phyloP scores from a whole-genome alignment of 1,139 yeast genomes.

The Yamadazyma triangularis region DNA sequence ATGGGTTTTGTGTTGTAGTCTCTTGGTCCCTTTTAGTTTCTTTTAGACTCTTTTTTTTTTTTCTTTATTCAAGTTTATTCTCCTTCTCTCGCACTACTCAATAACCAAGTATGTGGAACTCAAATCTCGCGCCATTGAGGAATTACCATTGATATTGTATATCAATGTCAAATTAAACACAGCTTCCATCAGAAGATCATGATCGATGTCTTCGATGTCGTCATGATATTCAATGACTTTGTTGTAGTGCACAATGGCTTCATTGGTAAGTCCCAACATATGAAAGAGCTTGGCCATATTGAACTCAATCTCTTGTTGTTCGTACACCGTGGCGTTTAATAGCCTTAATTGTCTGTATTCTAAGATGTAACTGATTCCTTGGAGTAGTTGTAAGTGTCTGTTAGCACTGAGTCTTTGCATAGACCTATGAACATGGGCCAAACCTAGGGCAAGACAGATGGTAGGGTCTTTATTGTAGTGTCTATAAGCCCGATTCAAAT shows the following conservation, averaged over 20 bases:
- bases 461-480: conserved; percentile 71
- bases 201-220: conserved; percentile 25
- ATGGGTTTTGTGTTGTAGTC: no score
- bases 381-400: conserved; percentile 81
- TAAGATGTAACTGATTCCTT: conserved; percentile 73
- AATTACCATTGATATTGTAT: conserved; percentile 72
- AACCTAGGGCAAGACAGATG: conserved; percentile 67
- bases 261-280: conserved; percentile 65
- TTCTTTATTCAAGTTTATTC: no score
- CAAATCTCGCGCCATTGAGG: conserved; percentile 53
- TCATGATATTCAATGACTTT: conserved; percentile 48
- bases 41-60: no score
- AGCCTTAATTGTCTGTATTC: conserved; percentile 59
- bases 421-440: conserved; percentile 86
- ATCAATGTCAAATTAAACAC: conserved; percentile 81
- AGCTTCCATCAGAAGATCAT: conserved; percentile 67
- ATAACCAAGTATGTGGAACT: conserved; percentile 58
- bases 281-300: conserved; percentile 86
- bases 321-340: conserved; percentile 40
- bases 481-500: conserved; percentile 58
- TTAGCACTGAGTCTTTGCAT: conserved; percentile 86
- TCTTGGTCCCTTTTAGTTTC: no score
- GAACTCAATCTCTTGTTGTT: conserved; percentile 73
- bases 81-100: no score
- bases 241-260: conserved; percentile 71